These are phyloP conservation scores for Exophiala phaeomuriformis DNA, from an alignment of 2,329 filamentous ascomycete species.

Conservation along the genomic window DNA sequence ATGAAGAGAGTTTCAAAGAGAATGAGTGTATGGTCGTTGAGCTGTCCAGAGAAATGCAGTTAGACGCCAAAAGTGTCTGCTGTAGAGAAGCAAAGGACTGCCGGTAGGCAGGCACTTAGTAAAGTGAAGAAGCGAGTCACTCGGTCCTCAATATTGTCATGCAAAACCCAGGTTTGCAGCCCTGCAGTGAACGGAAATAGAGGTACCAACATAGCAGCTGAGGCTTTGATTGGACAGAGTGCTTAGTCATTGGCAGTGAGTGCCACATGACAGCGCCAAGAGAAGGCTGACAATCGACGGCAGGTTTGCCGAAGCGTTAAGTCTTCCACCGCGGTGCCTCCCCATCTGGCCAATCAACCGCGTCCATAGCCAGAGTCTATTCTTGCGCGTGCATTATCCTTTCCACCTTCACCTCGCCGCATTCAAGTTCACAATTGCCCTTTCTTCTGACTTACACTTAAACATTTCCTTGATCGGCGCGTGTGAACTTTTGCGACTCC, in stretches of 20 bases:
- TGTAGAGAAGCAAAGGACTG: neutral
- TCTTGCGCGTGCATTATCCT: slow-evolving; percentile 15
- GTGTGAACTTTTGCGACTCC: neutral
- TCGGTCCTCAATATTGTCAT: neutral
- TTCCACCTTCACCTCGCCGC: neutral
- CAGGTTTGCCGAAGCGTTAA: neutral
- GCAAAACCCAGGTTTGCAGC: neutral
- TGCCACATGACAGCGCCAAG: neutral
- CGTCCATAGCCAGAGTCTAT: slow-evolving; percentile 53
- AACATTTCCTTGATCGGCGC: slow-evolving; percentile 2
- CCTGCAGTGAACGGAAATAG: neutral
- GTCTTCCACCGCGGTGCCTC: slow-evolving; percentile 33
- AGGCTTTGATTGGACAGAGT: neutral
- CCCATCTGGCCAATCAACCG: slow-evolving; percentile 49
- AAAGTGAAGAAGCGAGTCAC: neutral
- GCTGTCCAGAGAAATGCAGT: neutral
- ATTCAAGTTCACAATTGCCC: neutral
- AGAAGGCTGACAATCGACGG: neutral
- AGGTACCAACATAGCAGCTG: neutral
- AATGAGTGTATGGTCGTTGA: neutral
- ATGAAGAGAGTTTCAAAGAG: neutral
- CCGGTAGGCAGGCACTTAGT: neutral
- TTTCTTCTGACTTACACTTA: slow-evolving; percentile 7
- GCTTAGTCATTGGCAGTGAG: neutral
- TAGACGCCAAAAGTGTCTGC: neutral